A percentile compares a stretch with the other conserved stretches of the same genome.
Conservation (phyloP, 495 filamentous ascomycete genomes). For the Aeminium ludgeri region DNA sequence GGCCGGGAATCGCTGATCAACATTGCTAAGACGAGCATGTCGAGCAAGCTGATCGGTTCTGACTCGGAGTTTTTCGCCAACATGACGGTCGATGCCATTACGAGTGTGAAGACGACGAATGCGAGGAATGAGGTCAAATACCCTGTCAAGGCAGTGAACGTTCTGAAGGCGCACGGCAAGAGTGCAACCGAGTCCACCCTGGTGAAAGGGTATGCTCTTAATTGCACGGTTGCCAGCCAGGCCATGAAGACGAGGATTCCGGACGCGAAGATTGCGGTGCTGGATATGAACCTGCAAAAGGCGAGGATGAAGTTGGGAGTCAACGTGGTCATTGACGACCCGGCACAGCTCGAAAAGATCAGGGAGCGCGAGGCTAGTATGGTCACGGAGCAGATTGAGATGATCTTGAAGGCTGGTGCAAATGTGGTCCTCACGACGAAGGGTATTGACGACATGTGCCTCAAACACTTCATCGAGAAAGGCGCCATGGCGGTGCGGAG, state of each 20-base stretch:
- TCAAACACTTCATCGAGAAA: constrained; percentile 89
- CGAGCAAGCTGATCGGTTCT: constrained; percentile 91
- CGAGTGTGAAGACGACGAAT: constrained; percentile 83
- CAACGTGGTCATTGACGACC: constrained; percentile 95
- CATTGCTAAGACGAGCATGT: constrained; percentile 98
- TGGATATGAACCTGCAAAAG: constrained; percentile 98
- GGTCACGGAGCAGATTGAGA: constrained; percentile 83
- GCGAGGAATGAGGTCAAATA: constrained; percentile 85
- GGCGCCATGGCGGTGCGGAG: constrained; percentile 91
- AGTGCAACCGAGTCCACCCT: constrained; percentile 74
- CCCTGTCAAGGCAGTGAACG: constrained; percentile 96
- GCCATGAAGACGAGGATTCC: constrained; percentile 88
- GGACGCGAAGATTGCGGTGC: constrained; percentile 89
- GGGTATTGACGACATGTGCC: constrained; percentile 87
- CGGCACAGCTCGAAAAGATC: constrained; percentile 92
- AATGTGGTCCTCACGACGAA: constrained; percentile 96
- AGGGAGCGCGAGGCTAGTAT: constrained; percentile 80
- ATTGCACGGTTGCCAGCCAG: constrained; percentile 97
- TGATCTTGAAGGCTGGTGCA: constrained; percentile 93
- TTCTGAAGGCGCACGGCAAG: constrained; percentile 96
- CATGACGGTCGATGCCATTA: constrained; percentile 93
- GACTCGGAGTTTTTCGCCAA: constrained; percentile 96
- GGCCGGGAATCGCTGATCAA: constrained; percentile 78
- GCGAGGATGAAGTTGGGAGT: constrained; percentile 98
- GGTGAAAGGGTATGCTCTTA: constrained; percentile 91